These are phyloP conservation scores for Volvox reticuliferus DNA, from an alignment of 139 green algal genomes.

Conservation along the genomic window DNA sequence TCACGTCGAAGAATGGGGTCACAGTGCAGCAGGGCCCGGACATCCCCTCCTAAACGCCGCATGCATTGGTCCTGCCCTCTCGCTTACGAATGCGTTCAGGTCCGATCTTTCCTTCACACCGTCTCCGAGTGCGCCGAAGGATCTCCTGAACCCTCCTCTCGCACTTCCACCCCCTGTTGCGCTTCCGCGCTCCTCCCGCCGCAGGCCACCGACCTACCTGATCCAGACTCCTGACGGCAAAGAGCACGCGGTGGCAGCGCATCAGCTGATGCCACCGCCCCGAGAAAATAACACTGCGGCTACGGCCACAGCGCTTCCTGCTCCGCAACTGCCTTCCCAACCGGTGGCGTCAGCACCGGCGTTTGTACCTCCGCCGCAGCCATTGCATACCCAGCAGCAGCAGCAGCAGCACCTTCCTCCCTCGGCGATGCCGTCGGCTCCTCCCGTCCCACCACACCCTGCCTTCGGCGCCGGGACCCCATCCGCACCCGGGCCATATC, in stretches of 20 bases:
- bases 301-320: neutral
- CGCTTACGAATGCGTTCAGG: too few species aligned
- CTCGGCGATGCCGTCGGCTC: neutral
- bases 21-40: too few species aligned
- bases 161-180: too few species aligned
- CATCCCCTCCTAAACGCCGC: too few species aligned
- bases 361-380: neutral
- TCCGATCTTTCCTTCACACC: too few species aligned
- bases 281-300: neutral
- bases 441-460: neutral
- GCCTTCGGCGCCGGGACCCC: neutral
- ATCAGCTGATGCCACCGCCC: constrained; percentile 23
- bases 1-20: too few species aligned
- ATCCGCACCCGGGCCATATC: neutral
- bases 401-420: neutral
- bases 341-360: neutral
- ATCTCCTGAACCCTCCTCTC: too few species aligned
- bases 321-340: neutral
- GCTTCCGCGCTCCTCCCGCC: neutral
- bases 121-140: too few species aligned
- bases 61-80: too few species aligned
- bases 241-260: constrained; percentile 46
- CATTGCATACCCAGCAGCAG: neutral
- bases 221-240: constrained; percentile 46
- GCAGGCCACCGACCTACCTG: constrained; percentile 61